A percentile compares a stretch with the other conserved stretches of the same genome.
Evolutionary conservation across 2,329 filamentous ascomycete species (phyloP).

Genomic region (Phialophora macrospora): DNA sequence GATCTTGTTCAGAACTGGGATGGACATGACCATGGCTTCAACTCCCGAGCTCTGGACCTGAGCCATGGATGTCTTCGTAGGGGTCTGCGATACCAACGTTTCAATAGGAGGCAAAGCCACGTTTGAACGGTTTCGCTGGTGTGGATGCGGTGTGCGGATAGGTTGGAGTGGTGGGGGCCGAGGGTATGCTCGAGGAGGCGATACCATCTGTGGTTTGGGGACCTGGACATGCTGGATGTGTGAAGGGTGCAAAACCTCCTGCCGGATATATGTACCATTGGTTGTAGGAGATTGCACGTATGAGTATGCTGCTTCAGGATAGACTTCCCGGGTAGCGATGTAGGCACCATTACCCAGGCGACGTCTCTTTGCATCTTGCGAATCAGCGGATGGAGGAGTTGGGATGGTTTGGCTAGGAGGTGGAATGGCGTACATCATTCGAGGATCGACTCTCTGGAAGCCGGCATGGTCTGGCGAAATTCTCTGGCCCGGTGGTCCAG

Average conservation of each 20-base stretch:
- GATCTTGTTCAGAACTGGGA: slow-evolving; percentile 76
- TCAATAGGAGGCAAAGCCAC: slow-evolving; percentile 61
- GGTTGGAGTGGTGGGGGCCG: slow-evolving; percentile 38
- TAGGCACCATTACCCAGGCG: slow-evolving; percentile 57
- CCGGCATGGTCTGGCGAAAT: slow-evolving; percentile 28
- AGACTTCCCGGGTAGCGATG: slow-evolving; percentile 49
- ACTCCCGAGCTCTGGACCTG: slow-evolving; percentile 45
- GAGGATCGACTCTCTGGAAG: slow-evolving; percentile 36
- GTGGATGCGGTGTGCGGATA: slow-evolving; percentile 48
- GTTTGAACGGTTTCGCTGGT: slow-evolving; percentile 48
- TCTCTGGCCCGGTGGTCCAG: slow-evolving; percentile 27
- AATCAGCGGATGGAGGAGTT: slow-evolving; percentile 32
- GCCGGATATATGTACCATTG: slow-evolving; percentile 41
- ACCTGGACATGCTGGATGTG: slow-evolving; percentile 22
- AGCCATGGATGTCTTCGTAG: slow-evolving; percentile 37
- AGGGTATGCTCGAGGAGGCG: slow-evolving; percentile 35
- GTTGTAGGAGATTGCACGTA: slow-evolving; percentile 46
- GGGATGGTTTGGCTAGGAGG: slow-evolving; percentile 30
- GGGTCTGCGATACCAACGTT: slow-evolving; percentile 42
- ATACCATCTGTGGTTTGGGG: slow-evolving; percentile 35
- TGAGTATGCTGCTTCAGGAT: slow-evolving; percentile 27
- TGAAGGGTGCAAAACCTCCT: slow-evolving; percentile 26
- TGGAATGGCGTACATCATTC: slow-evolving; percentile 32
- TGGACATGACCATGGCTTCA: slow-evolving; percentile 74
- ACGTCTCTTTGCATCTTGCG: slow-evolving; percentile 66